Conservation (phyloP, 495 filamentous ascomycete species). For the Aspergillus avenaceus region DNA sequence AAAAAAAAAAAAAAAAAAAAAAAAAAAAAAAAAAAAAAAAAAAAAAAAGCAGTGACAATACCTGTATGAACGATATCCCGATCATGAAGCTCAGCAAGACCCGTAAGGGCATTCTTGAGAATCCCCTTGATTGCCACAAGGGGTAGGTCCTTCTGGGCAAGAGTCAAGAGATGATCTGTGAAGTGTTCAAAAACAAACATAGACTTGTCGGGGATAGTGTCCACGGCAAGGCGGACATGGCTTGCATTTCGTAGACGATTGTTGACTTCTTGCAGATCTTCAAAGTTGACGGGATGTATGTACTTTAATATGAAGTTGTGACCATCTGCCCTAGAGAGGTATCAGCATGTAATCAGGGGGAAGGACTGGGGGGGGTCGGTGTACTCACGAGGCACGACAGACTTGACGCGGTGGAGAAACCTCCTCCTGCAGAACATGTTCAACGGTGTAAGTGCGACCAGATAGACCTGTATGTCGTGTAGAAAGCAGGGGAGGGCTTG, state of each 20-base stretch:
- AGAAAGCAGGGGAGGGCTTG: no score
- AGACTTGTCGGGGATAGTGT: conserved; percentile 41
- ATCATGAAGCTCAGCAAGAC: conserved; percentile 42
- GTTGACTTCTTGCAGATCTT: conserved; percentile 36
- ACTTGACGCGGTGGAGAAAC: conserved; percentile 16
- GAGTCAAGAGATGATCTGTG: conserved; percentile 38
- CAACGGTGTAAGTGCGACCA: conserved; percentile 30
- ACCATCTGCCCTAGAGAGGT: conserved; percentile 26
- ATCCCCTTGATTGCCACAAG: conserved; percentile 35
- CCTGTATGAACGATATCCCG: conserved; percentile 46
- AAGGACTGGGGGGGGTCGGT: no score
- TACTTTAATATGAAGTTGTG: conserved; percentile 41
- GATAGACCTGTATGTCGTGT: no score
- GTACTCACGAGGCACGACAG: conserved; percentile 19
- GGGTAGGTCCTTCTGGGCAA: conserved; percentile 36
- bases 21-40: no score
- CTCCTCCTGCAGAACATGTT: conserved; percentile 25
- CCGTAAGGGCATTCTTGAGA: conserved; percentile 39
- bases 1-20: no score
- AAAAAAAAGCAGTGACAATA: no score
- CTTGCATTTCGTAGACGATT: conserved; percentile 29
- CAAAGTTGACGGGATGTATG: conserved; percentile 34
- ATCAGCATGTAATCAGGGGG: conserved; percentile 5
- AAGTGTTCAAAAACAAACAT: conserved; percentile 48
- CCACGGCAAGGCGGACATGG: conserved; percentile 33